A percentile compares a stretch with the other conserved stretches of the same genome.
These are phyloP conservation scores for Oryza meyeriana DNA, from an alignment of 176 grass and related monocot genomes.

Conservation along the genomic window DNA sequence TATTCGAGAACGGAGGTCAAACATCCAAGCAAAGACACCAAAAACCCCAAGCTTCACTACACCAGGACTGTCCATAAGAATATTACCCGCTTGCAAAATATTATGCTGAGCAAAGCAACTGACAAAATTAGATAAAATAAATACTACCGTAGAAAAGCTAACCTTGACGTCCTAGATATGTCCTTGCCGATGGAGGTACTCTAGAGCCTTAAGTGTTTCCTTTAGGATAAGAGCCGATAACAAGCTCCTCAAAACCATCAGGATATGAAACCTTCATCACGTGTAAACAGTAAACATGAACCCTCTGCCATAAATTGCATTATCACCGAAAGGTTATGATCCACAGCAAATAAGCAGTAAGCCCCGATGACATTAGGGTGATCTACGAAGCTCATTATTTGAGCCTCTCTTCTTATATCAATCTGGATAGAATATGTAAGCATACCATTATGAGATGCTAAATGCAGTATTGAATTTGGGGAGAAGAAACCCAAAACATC, in stretches of 20 bases:
- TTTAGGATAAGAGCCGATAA: conserved; percentile 88
- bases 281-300: conserved; percentile 94
- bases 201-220: conserved; percentile 88
- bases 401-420: conserved; percentile 87
- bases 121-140: not conserved
- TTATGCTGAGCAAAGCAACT: not conserved
- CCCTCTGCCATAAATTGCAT: conserved; percentile 98
- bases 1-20: too few species aligned
- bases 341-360: conserved; percentile 86
- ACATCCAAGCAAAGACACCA: conserved; percentile 91
- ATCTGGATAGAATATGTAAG: conserved; percentile 46
- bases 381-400: conserved; percentile 91
- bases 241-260: conserved; percentile 84
- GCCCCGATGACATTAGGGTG: conserved; percentile 91
- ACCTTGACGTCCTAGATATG: conserved; percentile 99
- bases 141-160: not conserved
- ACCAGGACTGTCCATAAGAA: conserved; percentile 75
- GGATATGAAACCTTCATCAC: conserved; percentile 89
- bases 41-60: conserved; percentile 90
- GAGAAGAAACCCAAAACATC: not conserved
- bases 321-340: conserved; percentile 82
- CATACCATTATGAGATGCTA: conserved; percentile 1
- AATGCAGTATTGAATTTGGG: not conserved
- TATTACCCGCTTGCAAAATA: conserved; percentile 81
- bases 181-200: conserved; percentile 89